phyloP scores from a whole-genome alignment of 2,329 filamentous ascomycete genomes.

The Cadophora sp. region DNA sequence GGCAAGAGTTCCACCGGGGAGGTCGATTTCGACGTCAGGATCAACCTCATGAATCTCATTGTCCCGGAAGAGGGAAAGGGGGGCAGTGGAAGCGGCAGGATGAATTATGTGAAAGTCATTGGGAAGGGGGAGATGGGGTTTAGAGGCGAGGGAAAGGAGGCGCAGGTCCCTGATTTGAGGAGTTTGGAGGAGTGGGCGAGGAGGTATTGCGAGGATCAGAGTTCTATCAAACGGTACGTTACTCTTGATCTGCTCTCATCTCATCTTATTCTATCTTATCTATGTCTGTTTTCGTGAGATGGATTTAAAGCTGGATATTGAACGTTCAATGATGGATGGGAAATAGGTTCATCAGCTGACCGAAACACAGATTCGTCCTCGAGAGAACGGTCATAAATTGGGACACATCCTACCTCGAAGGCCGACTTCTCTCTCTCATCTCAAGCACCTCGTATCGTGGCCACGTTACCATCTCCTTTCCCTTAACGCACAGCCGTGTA shows the following conservation, averaged over 20 bases:
- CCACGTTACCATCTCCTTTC: conserved; percentile 56
- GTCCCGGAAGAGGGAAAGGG: conserved; percentile 52
- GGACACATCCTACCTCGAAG: conserved; percentile 61
- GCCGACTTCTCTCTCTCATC: conserved; percentile 59
- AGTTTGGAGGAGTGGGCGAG: conserved; percentile 38
- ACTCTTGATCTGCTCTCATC: not conserved
- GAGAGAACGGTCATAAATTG: conserved; percentile 61
- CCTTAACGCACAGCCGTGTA: conserved; percentile 57
- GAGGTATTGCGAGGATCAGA: conserved; percentile 38
- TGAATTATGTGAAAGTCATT: conserved; percentile 62
- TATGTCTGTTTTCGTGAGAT: too few species aligned
- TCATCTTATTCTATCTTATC: too few species aligned
- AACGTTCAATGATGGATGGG: not conserved
- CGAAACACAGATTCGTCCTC: conserved; percentile 55
- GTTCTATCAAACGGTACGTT: conserved; percentile 38
- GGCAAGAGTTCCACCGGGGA: conserved; percentile 49
- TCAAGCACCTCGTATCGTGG: conserved; percentile 59
- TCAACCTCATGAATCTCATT: conserved; percentile 62
- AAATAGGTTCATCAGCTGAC: conserved; percentile 36
- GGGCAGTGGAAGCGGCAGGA: conserved; percentile 43
- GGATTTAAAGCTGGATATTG: not conserved
- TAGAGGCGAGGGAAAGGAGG: conserved; percentile 47
- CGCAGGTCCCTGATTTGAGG: conserved; percentile 23
- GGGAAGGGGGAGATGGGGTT: conserved; percentile 56
- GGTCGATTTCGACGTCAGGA: conserved; percentile 59